Evolutionary conservation across 306 rosid species (phyloP).

Genomic region (Sicyos edulis): DNA sequence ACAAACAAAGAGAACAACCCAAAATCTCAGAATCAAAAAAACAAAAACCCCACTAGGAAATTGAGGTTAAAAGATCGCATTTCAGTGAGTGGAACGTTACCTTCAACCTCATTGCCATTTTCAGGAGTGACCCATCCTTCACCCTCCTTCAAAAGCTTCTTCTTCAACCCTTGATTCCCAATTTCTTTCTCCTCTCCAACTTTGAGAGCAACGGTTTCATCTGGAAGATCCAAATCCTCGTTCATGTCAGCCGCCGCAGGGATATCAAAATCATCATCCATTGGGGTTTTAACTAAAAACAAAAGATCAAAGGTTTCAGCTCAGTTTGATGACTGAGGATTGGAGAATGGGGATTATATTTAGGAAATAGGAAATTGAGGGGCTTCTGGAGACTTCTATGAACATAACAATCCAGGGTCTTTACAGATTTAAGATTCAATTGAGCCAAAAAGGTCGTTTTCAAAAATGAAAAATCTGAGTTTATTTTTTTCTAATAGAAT

Average conservation of each 20-base stretch:
- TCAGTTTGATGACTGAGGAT: neutral
- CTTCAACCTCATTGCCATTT: conserved; percentile 87
- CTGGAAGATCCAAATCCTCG: conserved; percentile 66
- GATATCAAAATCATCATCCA: conserved; percentile 70
- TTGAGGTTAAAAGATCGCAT: neutral
- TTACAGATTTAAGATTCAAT: no score
- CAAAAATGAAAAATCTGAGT: no score
- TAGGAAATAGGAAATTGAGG: neutral
- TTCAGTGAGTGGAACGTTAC: conserved; percentile 24
- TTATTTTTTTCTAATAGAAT: no score
- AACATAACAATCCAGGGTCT: neutral
- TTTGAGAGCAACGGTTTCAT: conserved; percentile 33
- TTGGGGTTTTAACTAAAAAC: neutral
- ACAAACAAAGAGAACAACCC: neutral
- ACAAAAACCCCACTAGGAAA: neutral
- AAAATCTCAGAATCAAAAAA: neutral
- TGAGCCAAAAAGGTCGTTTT: no score
- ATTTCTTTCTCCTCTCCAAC: conserved; percentile 89
- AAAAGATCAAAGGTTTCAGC: neutral
- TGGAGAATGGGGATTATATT: neutral
- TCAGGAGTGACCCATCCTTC: conserved; percentile 75
- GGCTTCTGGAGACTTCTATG: neutral
- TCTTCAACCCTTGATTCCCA: conserved; percentile 74
- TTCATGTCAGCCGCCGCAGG: conserved; percentile 46
- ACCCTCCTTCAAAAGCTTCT: conserved; percentile 82